Base-by-base conservation (phyloP, 768 basidiomycete genomes). In the Lyophyllum shimeji region DNA sequence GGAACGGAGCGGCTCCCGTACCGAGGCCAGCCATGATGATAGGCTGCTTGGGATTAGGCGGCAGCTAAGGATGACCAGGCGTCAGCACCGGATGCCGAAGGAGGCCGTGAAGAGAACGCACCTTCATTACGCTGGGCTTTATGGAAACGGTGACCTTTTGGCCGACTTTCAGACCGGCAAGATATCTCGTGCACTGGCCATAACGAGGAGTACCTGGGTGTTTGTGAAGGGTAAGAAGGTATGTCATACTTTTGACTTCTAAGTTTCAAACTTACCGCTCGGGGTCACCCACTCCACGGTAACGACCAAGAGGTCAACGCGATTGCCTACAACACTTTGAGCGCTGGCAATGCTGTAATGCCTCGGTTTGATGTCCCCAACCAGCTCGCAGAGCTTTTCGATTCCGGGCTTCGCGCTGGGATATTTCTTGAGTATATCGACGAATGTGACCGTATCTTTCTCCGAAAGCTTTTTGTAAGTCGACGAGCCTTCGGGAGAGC, bases 41-140 rank as follows among this genome's bases (percentile, higher is more conserved):
- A 37, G 97, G 97, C 67, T 96, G 95, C 45, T 78, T 82, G 67
- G 86, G 78, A 67, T 85, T 81, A 0, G 89, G 89, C 51, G 97
- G 97, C 5, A 98, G 78, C 90, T 94, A 29, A 7, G 25, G 12
- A 37, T 37, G 2, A 29, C 25, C 13, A 24, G 31, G 44, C 3
- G 44, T 70, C 25, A 68, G 50, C 27, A 39, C 39, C 34, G 31
- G 39, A 31, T 42, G 51, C 25, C n/a, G 40, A 52, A 17, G 21
- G 27, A 44, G 33, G 12, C 40, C 45, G 11, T 9, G 17, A 12
- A 45, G 25, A 46, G 13, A 21, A 69, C 79, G 21, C 55, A 93
- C 91, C 82, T 98, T 98, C 97, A 99, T 98, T 25, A 99, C 97
- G 67, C 95, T 97, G 23, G 97, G 97, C 72, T 97, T 97, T 74